These are phyloP conservation scores for Apiotrichum montevideense DNA, from an alignment of 1,284 basidiomycete species.

Conservation along the genomic window DNA sequence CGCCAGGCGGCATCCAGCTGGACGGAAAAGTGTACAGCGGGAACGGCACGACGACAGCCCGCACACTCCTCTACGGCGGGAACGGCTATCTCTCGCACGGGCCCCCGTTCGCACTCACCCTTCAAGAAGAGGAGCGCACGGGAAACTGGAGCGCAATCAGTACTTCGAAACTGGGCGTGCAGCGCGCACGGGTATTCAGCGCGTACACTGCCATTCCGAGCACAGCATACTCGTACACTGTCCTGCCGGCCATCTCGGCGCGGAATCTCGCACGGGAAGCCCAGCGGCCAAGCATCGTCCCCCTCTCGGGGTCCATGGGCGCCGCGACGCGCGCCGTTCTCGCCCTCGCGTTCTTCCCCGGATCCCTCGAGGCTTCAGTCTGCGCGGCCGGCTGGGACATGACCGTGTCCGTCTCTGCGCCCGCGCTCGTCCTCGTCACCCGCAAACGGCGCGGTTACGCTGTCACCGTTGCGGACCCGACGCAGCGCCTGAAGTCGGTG, in stretches of 20 bases:
- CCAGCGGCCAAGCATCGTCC: background rate
- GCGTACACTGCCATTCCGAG: conserved; percentile 48
- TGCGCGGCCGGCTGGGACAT: background rate
- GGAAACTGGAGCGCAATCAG: conserved; percentile 62
- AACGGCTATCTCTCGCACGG: conserved; percentile 30
- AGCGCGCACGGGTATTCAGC: conserved; percentile 57
- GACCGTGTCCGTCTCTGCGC: background rate
- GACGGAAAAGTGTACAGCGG: conserved; percentile 38
- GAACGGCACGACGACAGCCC: conserved; percentile 4
- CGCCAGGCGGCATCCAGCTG: conserved; percentile 48
- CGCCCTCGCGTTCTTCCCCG: background rate
- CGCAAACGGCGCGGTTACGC: background rate
- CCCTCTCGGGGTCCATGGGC: background rate
- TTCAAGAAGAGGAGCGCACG: conserved; percentile 51
- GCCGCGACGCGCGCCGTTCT: background rate
- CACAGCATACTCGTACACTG: conserved; percentile 52
- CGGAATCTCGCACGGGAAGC: conserved; percentile 7
- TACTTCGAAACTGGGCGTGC: conserved; percentile 54
- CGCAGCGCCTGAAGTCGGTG: background rate
- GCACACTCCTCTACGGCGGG: conserved; percentile 28
- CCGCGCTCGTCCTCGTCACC: background rate
- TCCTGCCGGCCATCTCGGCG: conserved; percentile 51
- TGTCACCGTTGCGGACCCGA: background rate
- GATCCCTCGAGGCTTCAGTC: background rate
- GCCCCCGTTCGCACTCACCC: conserved; percentile 40